Evolutionary conservation across 2,329 filamentous ascomycete genomes (phyloP).

Genomic region (Aciculosporium take): DNA sequence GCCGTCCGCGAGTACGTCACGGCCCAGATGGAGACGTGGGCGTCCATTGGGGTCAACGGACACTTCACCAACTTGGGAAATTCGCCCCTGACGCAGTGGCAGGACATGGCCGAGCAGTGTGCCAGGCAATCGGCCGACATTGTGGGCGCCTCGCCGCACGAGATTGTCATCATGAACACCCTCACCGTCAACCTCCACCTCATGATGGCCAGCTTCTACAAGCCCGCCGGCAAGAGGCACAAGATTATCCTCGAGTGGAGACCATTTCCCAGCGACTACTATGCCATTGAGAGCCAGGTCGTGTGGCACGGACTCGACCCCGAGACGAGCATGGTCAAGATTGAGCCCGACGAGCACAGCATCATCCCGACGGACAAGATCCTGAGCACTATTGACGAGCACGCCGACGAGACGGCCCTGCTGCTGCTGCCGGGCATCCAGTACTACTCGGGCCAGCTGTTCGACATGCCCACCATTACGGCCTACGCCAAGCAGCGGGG

Average conservation of each 20-base stretch:
- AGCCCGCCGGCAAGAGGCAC: constrained; percentile 46
- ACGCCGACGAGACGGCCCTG: constrained; percentile 59
- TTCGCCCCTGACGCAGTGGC: constrained; percentile 56
- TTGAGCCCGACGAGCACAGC: constrained; percentile 47
- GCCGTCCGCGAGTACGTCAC: constrained; percentile 50
- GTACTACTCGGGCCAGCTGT: constrained; percentile 81
- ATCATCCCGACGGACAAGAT: constrained; percentile 59
- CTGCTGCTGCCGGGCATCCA: constrained; percentile 77
- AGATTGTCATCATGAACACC: constrained; percentile 81
- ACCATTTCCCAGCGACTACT: constrained; percentile 80
- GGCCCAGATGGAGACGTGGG: constrained; percentile 70
- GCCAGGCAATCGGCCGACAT: constrained; percentile 55
- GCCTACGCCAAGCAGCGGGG: constrained; percentile 56
- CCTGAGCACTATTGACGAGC: constrained; percentile 56
- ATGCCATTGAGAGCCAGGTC: constrained; percentile 72
- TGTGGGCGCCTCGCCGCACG: constrained; percentile 56
- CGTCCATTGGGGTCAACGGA: constrained; percentile 67
- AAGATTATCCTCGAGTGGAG: constrained; percentile 85
- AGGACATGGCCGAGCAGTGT: constrained; percentile 65
- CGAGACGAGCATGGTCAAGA: constrained; percentile 54
- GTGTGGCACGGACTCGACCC: constrained; percentile 54
- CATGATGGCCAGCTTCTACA: constrained; percentile 74
- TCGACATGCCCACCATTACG: constrained; percentile 73
- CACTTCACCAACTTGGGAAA: constrained; percentile 61
- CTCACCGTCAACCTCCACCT: constrained; percentile 71